Conservation (phyloP, 148 eudicot genomes). For the Persicaria maculosa region DNA sequence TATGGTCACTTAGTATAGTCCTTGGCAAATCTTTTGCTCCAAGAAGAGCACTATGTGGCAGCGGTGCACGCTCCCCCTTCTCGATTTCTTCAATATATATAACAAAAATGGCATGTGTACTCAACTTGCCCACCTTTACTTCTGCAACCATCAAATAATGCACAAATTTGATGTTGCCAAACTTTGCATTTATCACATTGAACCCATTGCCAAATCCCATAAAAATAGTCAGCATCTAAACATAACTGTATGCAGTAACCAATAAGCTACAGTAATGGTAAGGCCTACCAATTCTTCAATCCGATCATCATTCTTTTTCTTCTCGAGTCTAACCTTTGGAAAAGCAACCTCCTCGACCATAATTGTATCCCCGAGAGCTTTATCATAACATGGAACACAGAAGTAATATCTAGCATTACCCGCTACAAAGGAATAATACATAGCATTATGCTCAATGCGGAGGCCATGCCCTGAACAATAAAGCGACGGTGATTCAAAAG, state of each 20-base stretch:
- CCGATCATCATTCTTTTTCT: conserved; percentile 91
- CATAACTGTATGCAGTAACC: not conserved
- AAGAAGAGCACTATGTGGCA: conserved; percentile 93
- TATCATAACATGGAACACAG: conserved; percentile 83
- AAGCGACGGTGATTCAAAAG: conserved; percentile 89
- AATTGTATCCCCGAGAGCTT: conserved; percentile 80
- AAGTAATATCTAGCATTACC: conserved; percentile 74
- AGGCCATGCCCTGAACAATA: conserved; percentile 86
- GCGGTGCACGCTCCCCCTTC: conserved; percentile 67
- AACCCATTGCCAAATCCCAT: conserved; percentile 72
- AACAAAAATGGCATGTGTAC: conserved; percentile 90
- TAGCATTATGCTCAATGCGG: conserved; percentile 83
- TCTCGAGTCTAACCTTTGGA: conserved; percentile 64
- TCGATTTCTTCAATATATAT: conserved; percentile 60
- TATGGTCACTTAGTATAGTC: conserved; percentile 88
- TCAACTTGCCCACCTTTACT: conserved; percentile 97
- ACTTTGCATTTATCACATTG: conserved; percentile 99
- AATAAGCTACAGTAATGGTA: not conserved
- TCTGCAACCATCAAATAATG: conserved; percentile 87
- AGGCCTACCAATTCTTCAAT: conserved; percentile 86
- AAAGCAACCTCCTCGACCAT: conserved; percentile 56
- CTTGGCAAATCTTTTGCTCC: conserved; percentile 95
- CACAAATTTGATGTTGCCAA: conserved; percentile 99
- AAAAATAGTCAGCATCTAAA: not conserved
- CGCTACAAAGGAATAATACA: conserved; percentile 69